Conservation (phyloP, 495 filamentous ascomycete genomes). For the Penicillium dipodomyicola region DNA sequence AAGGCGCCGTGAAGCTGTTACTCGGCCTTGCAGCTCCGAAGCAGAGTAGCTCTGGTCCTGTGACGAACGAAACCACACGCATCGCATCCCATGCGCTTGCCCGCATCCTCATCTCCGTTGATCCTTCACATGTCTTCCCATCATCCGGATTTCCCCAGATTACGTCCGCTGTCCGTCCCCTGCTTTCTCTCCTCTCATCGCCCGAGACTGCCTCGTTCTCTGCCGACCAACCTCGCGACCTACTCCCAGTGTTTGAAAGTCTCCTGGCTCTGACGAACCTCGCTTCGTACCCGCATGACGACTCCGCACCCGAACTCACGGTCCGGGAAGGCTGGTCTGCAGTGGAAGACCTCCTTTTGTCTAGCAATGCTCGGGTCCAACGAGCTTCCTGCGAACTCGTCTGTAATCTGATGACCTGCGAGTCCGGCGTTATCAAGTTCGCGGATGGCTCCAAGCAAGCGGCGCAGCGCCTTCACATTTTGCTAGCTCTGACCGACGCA, state of each 20-base stretch:
- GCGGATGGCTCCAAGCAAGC: constrained; percentile 67
- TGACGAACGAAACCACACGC: constrained; percentile 48
- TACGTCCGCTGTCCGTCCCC: constrained; percentile 73
- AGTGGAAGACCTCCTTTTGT: constrained; percentile 80
- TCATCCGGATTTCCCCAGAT: constrained; percentile 68
- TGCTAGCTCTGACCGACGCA: constrained; percentile 82
- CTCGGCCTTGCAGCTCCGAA: constrained; percentile 63
- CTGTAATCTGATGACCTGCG: constrained; percentile 83
- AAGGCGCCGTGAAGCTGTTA: constrained; percentile 84
- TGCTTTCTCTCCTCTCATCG: constrained; percentile 65
- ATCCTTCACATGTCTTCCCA: constrained; percentile 82
- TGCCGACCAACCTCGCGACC: constrained; percentile 64
- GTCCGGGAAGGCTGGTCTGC: constrained; percentile 67
- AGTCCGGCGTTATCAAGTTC: constrained; percentile 71
- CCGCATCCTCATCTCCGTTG: constrained; percentile 85
- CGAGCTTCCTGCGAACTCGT: constrained; percentile 84
- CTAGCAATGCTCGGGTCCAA: constrained; percentile 69
- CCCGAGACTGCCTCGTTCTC: constrained; percentile 42
- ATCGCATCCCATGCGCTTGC: constrained; percentile 81
- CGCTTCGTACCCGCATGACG: constrained; percentile 67
- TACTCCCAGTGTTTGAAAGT: constrained; percentile 87
- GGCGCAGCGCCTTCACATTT: constrained; percentile 68
- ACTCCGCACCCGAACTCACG: constrained; percentile 64
- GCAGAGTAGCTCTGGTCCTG: constrained; percentile 39
- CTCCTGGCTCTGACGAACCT: constrained; percentile 92